Base-by-base conservation (phyloP, 306 rosid species). In the Ceratonia siliqua region DNA sequence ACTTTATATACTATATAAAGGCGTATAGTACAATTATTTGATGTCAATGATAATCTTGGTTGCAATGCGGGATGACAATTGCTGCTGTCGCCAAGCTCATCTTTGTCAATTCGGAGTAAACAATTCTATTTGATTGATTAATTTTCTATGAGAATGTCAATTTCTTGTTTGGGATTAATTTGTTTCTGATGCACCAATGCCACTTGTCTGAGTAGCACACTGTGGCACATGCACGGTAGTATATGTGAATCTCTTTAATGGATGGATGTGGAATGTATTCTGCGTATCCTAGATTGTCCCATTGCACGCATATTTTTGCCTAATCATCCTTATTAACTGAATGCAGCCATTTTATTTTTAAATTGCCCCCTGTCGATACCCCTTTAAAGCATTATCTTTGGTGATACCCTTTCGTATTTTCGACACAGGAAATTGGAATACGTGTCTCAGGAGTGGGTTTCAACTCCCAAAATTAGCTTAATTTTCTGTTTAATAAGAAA, bases 401-500 rank as follows among this genome's bases (percentile, higher is more conserved):
- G 10, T 42, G 59, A 52, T 5, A 12, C 36, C 45, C 1, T 42
- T 24, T 71, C 21, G 41, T 55, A 21, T 21, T 49, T 55, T 22
- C 4, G 61, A 21, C 57, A 63, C 52, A 10, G 49, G 69, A 41
- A 13, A 20, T 15, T 64, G 22, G 22, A 42, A 39, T 8, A 63
- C 2, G 25, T 63, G 50, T 22, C 18, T 71, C 6, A 45, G 59
- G 54, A 53, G 18, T 48, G 67, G 20, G n/a, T 28, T 74, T 6
- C 25, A 18, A 32, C 9, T 48, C 49, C 56, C 52, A 62, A 78
- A 55, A 79, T 72, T 38, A 56, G 30, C 36, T 43, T 55, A 33
- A 64, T 43, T 65, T 36, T 59, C 27, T 61, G 56, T 49, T 59
- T n/a, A 68, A 66, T 46, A 43, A 69, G 75, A 70, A 39, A 75